Evolutionary conservation across 257 asterid species (phyloP).

Genomic region (Phtheirospermum japonicum): DNA sequence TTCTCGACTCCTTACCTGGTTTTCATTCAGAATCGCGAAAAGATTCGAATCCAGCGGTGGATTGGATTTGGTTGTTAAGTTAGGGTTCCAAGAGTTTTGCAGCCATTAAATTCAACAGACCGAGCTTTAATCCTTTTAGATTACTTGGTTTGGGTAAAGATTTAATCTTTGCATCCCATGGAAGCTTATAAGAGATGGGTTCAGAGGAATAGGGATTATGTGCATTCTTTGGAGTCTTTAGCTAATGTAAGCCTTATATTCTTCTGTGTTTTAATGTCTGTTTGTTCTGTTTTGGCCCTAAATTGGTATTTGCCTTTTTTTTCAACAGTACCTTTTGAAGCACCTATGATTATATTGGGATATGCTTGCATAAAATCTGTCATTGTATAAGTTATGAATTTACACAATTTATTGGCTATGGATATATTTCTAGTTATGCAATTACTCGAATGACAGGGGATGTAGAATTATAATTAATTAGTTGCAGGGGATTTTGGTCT

Average conservation of each 20-base stretch:
- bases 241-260: slow-evolving; percentile 67
- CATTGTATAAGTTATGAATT: neutral
- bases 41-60: slow-evolving; percentile 16
- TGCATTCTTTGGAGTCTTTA: slow-evolving; percentile 79
- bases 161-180: slow-evolving; percentile 42
- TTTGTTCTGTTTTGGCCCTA: slow-evolving; percentile 3
- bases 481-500: neutral
- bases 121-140: slow-evolving; percentile 16
- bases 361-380: neutral
- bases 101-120: slow-evolving; percentile 3
- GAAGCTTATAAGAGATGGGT: slow-evolving; percentile 96
- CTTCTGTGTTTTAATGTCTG: neutral
- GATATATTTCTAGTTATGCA: neutral
- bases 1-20: slow-evolving; percentile 22
- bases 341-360: neutral
- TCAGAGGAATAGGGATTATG: slow-evolving; percentile 70
- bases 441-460: neutral
- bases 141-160: slow-evolving; percentile 19
- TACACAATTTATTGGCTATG: neutral
- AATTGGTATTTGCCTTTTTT: too few relatives aligned
- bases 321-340: neutral
- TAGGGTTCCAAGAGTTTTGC: slow-evolving; percentile 33
- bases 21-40: slow-evolving; percentile 21
- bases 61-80: neutral
- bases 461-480: slow-evolving; percentile 12